A percentile compares a stretch with the other conserved stretches of the same genome.
Conservation (phyloP, 257 asterid genomes). For the Nicotiana undulata region DNA sequence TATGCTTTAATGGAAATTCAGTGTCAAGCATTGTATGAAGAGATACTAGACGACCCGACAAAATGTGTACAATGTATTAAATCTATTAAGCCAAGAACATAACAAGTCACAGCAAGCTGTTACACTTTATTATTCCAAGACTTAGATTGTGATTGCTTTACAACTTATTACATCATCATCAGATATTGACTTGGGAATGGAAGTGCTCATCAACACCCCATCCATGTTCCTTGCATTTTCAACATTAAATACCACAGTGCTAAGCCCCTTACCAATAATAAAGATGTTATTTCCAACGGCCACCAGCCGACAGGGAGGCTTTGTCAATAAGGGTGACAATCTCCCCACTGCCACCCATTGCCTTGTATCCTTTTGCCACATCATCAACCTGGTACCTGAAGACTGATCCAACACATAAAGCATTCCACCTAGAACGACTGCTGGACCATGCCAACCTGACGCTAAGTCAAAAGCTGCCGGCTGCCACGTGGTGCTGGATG, state of each 20-base stretch:
- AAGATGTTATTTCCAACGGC: slow-evolving; percentile 51
- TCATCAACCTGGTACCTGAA: slow-evolving; percentile 58
- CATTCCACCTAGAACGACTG: slow-evolving; percentile 41
- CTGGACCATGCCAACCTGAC: slow-evolving; percentile 67
- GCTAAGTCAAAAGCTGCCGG: slow-evolving; percentile 48
- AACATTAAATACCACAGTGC: slow-evolving; percentile 49
- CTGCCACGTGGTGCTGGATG: slow-evolving; percentile 44
- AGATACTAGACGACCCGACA: background rate
- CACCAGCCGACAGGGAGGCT: slow-evolving; percentile 59
- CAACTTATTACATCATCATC: slow-evolving; percentile 57
- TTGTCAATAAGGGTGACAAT: slow-evolving; percentile 32
- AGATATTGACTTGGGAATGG: slow-evolving; percentile 27
- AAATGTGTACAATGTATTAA: background rate
- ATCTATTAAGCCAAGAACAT: background rate
- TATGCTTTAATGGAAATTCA: background rate
- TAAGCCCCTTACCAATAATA: slow-evolving; percentile 65
- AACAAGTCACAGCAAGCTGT: slow-evolving; percentile 2
- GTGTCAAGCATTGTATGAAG: too few relatives aligned
- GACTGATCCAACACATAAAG: slow-evolving; percentile 61
- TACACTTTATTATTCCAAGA: background rate
- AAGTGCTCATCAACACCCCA: slow-evolving; percentile 40
- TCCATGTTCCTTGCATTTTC: slow-evolving; percentile 28
- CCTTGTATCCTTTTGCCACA: slow-evolving; percentile 49
- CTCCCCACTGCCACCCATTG: slow-evolving; percentile 51
- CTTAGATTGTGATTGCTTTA: slow-evolving; percentile 42